These are phyloP conservation scores for Colletotrichum nymphaeae DNA, from an alignment of 2,329 filamentous ascomycete genomes.

Conservation along the genomic window DNA sequence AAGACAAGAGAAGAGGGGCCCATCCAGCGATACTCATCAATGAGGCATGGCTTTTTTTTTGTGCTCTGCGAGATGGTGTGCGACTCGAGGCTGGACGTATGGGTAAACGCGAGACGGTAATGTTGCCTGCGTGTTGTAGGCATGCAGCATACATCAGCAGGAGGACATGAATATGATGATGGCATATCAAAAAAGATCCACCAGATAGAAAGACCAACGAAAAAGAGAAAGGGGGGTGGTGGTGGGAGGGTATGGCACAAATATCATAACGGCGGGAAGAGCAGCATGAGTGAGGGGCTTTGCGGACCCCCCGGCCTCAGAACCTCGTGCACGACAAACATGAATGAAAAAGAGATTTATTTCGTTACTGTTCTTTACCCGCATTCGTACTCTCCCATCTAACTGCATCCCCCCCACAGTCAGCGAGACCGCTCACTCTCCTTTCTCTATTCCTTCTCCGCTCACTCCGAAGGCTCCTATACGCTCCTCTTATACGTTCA, in stretches of 20 bases:
- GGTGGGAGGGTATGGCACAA: no score
- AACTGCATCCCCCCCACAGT: background rate
- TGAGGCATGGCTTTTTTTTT: no score
- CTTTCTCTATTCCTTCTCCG: constrained; percentile 2
- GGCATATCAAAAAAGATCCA: background rate
- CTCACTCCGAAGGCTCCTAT: background rate
- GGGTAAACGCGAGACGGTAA: no score
- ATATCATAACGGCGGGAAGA: background rate
- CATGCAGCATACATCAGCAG: background rate
- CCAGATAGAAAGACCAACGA: no score
- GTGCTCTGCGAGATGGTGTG: no score
- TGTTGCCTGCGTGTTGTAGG: no score
- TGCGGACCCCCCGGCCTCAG: background rate
- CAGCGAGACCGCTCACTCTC: background rate
- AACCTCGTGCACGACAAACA: background rate
- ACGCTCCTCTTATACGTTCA: constrained; percentile 1
- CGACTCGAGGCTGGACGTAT: no score
- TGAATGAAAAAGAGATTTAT: constrained; percentile 2
- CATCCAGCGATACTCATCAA: no score
- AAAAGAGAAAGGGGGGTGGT: no score
- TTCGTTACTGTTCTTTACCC: constrained; percentile 12
- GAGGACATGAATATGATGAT: constrained; percentile 1
- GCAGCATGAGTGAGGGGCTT: background rate
- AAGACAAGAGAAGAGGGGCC: no score
- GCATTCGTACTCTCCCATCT: constrained; percentile 3